Evolutionary conservation across 2,329 filamentous ascomycete genomes (phyloP).

Genomic region (Hypoxylon sp.): DNA sequence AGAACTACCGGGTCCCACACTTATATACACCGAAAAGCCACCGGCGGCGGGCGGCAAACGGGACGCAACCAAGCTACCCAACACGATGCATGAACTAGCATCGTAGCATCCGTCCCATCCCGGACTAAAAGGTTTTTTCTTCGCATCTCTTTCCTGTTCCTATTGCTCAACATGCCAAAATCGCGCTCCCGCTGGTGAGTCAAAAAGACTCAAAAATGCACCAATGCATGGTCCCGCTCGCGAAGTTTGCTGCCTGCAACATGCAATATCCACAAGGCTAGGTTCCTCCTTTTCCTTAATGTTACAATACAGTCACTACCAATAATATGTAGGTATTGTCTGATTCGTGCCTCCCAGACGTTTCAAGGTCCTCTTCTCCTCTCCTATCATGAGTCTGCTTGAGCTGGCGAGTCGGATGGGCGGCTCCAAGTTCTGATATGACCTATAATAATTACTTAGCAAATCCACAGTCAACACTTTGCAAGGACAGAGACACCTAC

Average conservation of each 20-base stretch:
- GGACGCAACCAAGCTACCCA: conserved; percentile 14
- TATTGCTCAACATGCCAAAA: conserved; percentile 16
- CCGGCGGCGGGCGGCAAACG: conserved; percentile 37
- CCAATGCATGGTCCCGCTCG: conserved; percentile 2
- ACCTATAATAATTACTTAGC: conserved; percentile 47
- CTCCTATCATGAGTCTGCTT: conserved; percentile 37
- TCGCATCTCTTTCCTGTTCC: conserved; percentile 1
- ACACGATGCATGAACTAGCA: conserved; percentile 18
- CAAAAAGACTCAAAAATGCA: conserved; percentile 1
- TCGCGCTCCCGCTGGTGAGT: conserved; percentile 25
- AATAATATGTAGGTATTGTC: background rate
- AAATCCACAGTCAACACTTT: background rate
- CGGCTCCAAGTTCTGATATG: conserved; percentile 60
- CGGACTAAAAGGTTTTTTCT: conserved; percentile 21
- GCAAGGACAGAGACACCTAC: conserved; percentile 65
- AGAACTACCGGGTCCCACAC: conserved; percentile 43
- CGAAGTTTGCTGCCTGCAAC: conserved; percentile 1
- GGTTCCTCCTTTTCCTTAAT: background rate
- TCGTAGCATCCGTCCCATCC: conserved; percentile 26
- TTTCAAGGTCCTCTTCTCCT: background rate
- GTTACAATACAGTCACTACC: conserved; percentile 7
- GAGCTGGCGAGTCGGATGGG: conserved; percentile 56
- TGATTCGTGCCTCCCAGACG: conserved; percentile 1
- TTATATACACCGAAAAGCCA: conserved; percentile 43
- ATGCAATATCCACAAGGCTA: conserved; percentile 11